Percentiles rank a stretch among this genome's conserved stretches.
Conservation (phyloP, 1,139 yeast species). For the Hemisphaericaspora xylofermentans region DNA sequence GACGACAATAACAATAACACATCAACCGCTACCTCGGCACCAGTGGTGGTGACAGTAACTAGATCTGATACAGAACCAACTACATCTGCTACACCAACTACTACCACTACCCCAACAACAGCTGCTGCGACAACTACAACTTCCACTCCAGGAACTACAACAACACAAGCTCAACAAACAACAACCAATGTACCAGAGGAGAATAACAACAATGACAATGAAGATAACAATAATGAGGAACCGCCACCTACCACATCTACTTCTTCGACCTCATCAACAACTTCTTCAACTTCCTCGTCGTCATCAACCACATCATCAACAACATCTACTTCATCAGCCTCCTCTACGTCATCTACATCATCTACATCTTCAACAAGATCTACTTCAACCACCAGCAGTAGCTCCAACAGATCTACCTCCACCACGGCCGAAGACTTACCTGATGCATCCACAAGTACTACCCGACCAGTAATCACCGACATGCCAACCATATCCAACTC, state of each 20-base stretch:
- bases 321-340: too few species aligned
- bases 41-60: background rate
- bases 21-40: background rate
- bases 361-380: too few species aligned
- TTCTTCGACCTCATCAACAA: too few species aligned
- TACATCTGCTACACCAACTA: background rate
- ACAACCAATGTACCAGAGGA: too few species aligned
- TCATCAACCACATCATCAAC: too few species aligned
- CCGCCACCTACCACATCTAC: background rate
- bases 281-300: too few species aligned
- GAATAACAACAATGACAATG: too few species aligned
- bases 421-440: background rate
- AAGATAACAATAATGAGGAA: background rate
- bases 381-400: too few species aligned
- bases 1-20: background rate
- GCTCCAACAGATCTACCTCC: background rate
- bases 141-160: background rate
- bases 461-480: background rate
- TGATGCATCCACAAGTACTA: background rate
- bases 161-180: too few species aligned
- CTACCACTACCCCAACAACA: background rate
- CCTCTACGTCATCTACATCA: too few species aligned
- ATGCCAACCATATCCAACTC: constrained; percentile 7
- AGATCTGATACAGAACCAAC: background rate
- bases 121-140: background rate